These are phyloP conservation scores for Phialophora chinensis DNA, from an alignment of 2,329 filamentous ascomycete genomes.

Conservation along the genomic window DNA sequence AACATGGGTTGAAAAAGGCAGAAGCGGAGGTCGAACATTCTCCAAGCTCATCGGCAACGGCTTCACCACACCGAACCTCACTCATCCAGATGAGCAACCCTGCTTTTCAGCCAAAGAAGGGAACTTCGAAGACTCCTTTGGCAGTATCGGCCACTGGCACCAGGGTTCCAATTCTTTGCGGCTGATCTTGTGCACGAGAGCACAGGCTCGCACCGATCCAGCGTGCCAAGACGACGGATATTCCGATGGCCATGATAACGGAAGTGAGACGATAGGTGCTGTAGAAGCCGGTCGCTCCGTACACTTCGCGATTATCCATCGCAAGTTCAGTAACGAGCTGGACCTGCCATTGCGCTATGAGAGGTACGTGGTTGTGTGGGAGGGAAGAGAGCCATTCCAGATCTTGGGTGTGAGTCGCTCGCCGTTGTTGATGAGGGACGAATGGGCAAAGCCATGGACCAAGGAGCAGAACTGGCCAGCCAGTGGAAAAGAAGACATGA, in stretches of 20 bases:
- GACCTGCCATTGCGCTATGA: conserved; percentile 48
- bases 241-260: not conserved
- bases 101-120: conserved; percentile 37
- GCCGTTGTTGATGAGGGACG: conserved; percentile 47
- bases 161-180: conserved; percentile 49
- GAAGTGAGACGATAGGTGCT: not conserved
- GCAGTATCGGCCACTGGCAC: conserved; percentile 45
- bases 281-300: conserved; percentile 37
- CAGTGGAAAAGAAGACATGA: not conserved
- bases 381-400: conserved; percentile 45
- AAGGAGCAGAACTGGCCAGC: conserved; percentile 45
- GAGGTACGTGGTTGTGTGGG: conserved; percentile 48
- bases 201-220: conserved; percentile 19
- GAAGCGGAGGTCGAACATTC: conserved; percentile 39
- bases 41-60: conserved; percentile 44
- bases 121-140: conserved; percentile 31
- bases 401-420: conserved; percentile 46
- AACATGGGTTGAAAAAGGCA: not conserved
- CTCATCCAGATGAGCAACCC: conserved; percentile 40
- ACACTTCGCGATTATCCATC: conserved; percentile 47
- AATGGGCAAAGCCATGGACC: conserved; percentile 47
- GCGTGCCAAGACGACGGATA: conserved; percentile 31
- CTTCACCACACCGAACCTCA: conserved; percentile 44
- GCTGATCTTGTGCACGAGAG: conserved; percentile 46
- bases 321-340: conserved; percentile 46